Evolutionary conservation across 2,329 filamentous ascomycete genomes (phyloP), one percentile per base, ranked within the genome.

Genomic region (Ophiocordyceps camponoti-rufipedis): DNA sequence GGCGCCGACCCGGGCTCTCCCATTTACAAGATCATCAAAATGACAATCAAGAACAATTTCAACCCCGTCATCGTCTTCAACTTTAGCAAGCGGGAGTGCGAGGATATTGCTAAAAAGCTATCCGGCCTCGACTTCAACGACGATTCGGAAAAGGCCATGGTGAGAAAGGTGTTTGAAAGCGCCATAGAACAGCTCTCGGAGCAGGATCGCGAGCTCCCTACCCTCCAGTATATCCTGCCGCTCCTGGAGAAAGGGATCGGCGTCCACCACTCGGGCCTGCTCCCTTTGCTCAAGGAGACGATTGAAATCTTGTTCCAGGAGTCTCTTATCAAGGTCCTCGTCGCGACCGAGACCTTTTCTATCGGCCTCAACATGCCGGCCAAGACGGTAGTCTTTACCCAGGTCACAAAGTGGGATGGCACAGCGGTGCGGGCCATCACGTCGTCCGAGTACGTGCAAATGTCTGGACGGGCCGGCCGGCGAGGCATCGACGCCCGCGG

Each of bases 241-340:
- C 71, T 98, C 33, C 65, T 98, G 46, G 80, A 88, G 54, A 81
- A 86, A 59, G 91, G 91, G 53, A 94, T 98, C 53, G 91, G 91
- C 57, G 86, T 98, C 50, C 91, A 98, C 72, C 91, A 98, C 63
- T 95, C 88, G 32, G 91, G 91, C 48, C 71, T 98, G 41, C 70
- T 98, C 44, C 91, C 91, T 0, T 96, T 98, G 54, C 67, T 98
- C 47, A 98, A 98, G 65, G 91, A 98, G 64, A 95, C 89, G 0
- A 96, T 98, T 52, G 91, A 98, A 67, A 98, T 98, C 61, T 69
- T 98, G 40, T 98, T 98, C 71, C 91, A 98, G 58, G 91, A 98
- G 64, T 88, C 88, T 44, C 68, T 98, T 40, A 94, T 98, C 69
- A 98, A 98, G 65, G 89, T 96, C 10, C 72, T 98, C 1, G 96